These are phyloP conservation scores for Zea luxurians DNA, from an alignment of 176 grass and related monocot species.

Conservation along the genomic window DNA sequence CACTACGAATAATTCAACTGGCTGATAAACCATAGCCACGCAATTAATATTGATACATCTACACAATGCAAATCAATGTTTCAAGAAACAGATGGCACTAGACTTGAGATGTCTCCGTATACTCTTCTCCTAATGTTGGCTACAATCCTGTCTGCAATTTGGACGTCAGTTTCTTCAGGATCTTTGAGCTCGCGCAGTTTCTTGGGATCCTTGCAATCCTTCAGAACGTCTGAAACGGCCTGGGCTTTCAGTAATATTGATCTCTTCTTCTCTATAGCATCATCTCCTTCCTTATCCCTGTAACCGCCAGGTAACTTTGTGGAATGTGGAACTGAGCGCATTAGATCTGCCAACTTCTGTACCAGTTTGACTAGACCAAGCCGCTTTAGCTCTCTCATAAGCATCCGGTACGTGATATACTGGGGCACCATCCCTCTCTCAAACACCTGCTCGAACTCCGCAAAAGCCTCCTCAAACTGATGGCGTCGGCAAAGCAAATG, in stretches of 20 bases:
- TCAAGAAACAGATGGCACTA: constrained; percentile 20
- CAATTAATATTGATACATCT: constrained; percentile 9
- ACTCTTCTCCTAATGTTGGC: constrained; percentile 64
- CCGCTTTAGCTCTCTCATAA: constrained; percentile 66
- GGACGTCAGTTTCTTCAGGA: constrained; percentile 54
- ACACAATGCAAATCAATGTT: background rate
- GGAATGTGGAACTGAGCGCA: constrained; percentile 69
- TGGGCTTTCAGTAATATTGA: constrained; percentile 68
- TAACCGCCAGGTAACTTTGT: constrained; percentile 75
- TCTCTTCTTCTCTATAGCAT: constrained; percentile 47
- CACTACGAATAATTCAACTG: background rate
- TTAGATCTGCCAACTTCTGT: constrained; percentile 53
- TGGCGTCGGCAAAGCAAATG: constrained; percentile 68
- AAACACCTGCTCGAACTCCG: constrained; percentile 75
- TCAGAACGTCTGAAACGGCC: constrained; percentile 63
- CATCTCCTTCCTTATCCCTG: constrained; percentile 53
- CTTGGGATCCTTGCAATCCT: constrained; percentile 49
- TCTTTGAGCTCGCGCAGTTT: constrained; percentile 38
- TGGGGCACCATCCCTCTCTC: constrained; percentile 69
- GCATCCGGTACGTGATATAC: constrained; percentile 75
- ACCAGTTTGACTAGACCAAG: constrained; percentile 49
- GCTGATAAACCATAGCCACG: background rate
- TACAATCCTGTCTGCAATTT: constrained; percentile 60
- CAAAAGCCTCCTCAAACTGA: constrained; percentile 57
- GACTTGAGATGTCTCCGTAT: constrained; percentile 27